A percentile compares a stretch with the other conserved stretches of the same genome.
phyloP scores from a whole-genome alignment of 192 early-diverging fungal species.

The Phycomyces nitens region DNA sequence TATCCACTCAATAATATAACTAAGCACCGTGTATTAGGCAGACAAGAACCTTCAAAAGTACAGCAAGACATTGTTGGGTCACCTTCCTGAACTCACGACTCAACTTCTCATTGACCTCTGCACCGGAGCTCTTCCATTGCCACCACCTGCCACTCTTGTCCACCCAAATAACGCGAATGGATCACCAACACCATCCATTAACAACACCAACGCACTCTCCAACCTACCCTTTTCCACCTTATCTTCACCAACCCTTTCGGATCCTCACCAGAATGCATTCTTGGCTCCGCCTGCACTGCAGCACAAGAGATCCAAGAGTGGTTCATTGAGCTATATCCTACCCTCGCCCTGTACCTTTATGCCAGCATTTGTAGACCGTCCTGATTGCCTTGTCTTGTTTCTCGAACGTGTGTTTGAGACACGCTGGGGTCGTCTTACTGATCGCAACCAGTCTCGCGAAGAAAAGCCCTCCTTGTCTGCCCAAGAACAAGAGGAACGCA shows the following conservation, averaged over 20 bases:
- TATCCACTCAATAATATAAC: too few species aligned
- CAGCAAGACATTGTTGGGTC: constrained; percentile 50
- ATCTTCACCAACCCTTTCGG: constrained; percentile 8
- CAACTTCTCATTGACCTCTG: constrained; percentile 54
- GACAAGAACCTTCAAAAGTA: constrained; percentile 57
- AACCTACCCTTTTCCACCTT: constrained; percentile 35
- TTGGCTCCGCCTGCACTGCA: neutral
- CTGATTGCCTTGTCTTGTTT: constrained; percentile 75
- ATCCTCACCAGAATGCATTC: neutral
- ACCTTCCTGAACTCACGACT: constrained; percentile 52
- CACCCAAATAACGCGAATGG: neutral
- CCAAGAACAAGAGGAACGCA: constrained; percentile 58
- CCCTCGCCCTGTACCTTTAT: constrained; percentile 71
- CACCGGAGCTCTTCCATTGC: constrained; percentile 37
- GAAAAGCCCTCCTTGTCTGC: neutral
- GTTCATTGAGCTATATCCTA: constrained; percentile 34
- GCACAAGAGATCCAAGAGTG: neutral
- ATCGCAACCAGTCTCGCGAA: neutral
- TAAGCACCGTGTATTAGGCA: constrained; percentile 38
- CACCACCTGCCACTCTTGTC: constrained; percentile 3
- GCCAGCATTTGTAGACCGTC: constrained; percentile 84
- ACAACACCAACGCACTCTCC: constrained; percentile 26
- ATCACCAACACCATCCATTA: constrained; percentile 20
- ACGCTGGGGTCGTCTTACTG: constrained; percentile 56
- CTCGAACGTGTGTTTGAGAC: constrained; percentile 79